Evolutionary conservation across 164 flowering plant genomes (phyloP), one percentile per base, ranked within the genome.

Genomic region (Nelumbo lutea): DNA sequence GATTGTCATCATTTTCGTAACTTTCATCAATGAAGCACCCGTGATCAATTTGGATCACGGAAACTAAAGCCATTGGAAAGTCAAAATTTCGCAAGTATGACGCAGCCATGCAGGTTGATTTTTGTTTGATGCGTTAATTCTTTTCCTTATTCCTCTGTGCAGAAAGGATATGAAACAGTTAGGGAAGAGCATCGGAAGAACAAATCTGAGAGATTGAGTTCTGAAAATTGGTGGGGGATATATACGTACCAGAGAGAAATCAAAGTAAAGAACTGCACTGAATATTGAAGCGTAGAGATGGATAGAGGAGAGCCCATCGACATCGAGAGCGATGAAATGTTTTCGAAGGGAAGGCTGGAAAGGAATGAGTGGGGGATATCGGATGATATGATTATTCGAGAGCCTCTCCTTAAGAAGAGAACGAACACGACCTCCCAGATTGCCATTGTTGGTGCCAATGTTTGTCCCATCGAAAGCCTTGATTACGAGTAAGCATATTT

Each of bases 361-460:
- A 74, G 82, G 62, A 60, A 65, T 3, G 71, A 51, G 9, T 75
- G 83, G 2, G 85, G 69, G 2, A 15, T 62, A 11, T 65, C 72
- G 2, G 81, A 78, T 5, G 74, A 73, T 39, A 15, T 5, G 0
- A 11, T 65, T 42, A 41, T 55, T 38, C 77, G 79, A 67, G 84
- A 83, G 73, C 93, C 91, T 9, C 70, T 90, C 42, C 69, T 87
- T 50, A 77, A 61, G 67, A 79, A 71, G 42, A 80, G 88, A 69
- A 70, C 56, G 65, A 90, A 88, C 73, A 82, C 67, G 9, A 83
- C 93, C 27, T 90, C 96, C 5, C 96, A 90, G 79, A 80, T 88
- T 61, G 96, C 96, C 56, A 83, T 90, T 66, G 82, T 90, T 70
- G 96, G 96, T 51, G 77, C 96, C 42, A 90, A 88, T 61, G 79